phyloP scores from a whole-genome alignment of 495 filamentous ascomycete genomes.

The Tuber aestivum region DNA sequence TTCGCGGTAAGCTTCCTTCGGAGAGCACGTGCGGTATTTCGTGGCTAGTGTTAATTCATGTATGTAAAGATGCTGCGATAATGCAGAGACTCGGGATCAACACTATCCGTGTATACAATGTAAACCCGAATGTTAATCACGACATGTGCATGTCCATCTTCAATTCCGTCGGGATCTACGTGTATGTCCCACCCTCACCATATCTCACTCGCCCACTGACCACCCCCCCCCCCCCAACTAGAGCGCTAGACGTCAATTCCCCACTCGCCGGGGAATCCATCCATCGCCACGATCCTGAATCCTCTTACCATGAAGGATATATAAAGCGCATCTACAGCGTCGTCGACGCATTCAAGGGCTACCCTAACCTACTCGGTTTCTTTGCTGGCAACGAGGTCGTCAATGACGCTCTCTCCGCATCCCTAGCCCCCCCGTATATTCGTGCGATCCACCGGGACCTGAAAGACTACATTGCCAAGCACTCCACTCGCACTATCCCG shows the following conservation, averaged over 20 bases:
- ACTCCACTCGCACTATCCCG: slow-evolving; percentile 63
- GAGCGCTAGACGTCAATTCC: slow-evolving; percentile 82
- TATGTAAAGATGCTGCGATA: slow-evolving; percentile 65
- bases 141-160: slow-evolving; percentile 87
- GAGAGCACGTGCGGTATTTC: not conserved
- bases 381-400: slow-evolving; percentile 94
- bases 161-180: slow-evolving; percentile 73
- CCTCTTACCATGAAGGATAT: slow-evolving; percentile 68
- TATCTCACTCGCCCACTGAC: slow-evolving; percentile 47
- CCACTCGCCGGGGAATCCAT: slow-evolving; percentile 72
- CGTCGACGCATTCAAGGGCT: slow-evolving; percentile 90
- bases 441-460: slow-evolving; percentile 73
- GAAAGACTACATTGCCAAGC: slow-evolving; percentile 77
- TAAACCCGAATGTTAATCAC: slow-evolving; percentile 77
- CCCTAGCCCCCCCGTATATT: slow-evolving; percentile 59
- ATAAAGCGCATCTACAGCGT: slow-evolving; percentile 79
- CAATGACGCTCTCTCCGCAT: slow-evolving; percentile 56
- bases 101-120: slow-evolving; percentile 89
- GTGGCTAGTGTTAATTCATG: not conserved
- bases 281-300: slow-evolving; percentile 60
- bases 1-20: slow-evolving; percentile 49
- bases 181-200: slow-evolving; percentile 45
- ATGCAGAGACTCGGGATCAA: slow-evolving; percentile 83
- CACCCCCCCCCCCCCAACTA: slow-evolving; percentile 24
- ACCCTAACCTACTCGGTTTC: slow-evolving; percentile 85